These are phyloP conservation scores for Podila epicladia DNA, from an alignment of 192 early-diverging fungal genomes.

Conservation along the genomic window DNA sequence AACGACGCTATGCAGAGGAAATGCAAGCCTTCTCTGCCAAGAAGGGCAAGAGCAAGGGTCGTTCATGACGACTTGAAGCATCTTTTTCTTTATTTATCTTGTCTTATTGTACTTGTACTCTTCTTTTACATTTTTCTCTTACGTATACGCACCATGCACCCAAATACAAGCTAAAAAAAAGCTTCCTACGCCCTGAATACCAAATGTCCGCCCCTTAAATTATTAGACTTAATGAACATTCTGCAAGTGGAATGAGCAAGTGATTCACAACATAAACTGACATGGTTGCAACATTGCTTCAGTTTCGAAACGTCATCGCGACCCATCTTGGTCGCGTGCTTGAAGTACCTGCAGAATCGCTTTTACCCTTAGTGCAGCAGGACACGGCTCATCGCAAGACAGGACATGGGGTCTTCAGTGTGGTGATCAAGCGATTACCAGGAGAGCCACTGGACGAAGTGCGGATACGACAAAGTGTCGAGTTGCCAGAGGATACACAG, in stretches of 20 bases:
- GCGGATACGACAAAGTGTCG: not conserved
- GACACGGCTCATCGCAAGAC: constrained; percentile 15
- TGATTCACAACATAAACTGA: not conserved
- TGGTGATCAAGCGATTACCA: constrained; percentile 22
- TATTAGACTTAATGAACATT: too few relatives aligned
- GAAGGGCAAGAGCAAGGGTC: constrained; percentile 31
- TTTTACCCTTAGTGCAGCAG: constrained; percentile 28
- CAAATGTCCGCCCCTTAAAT: too few relatives aligned
- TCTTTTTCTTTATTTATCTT: not conserved
- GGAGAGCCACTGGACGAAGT: not conserved
- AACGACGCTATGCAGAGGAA: constrained; percentile 74
- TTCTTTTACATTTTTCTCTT: not conserved
- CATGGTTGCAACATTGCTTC: constrained; percentile 10
- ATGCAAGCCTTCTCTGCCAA: constrained; percentile 61
- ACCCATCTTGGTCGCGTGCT: constrained; percentile 14
- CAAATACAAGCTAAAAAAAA: too few relatives aligned
- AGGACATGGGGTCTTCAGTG: constrained; percentile 32
- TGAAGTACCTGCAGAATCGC: not conserved
- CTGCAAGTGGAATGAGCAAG: too few relatives aligned
- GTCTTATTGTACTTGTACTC: not conserved
- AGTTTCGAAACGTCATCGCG: constrained; percentile 29
- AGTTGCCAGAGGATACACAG: constrained; percentile 2
- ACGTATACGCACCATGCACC: not conserved
- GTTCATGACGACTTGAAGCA: not conserved
- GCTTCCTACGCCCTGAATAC: too few relatives aligned